Base-by-base conservation (phyloP, 106 monocot genomes). In the Agapanthus africanus region DNA sequence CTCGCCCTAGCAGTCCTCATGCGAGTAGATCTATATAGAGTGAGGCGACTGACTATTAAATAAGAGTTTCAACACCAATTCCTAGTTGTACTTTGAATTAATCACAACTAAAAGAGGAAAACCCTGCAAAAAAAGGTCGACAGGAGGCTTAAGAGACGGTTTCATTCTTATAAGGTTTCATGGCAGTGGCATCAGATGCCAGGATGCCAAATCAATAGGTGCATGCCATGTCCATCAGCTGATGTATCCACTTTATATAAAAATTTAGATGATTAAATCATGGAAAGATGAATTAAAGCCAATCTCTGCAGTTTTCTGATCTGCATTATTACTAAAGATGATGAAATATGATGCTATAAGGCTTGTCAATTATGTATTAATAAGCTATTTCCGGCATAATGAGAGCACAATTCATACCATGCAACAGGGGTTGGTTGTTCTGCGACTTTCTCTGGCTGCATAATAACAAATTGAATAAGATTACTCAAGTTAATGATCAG, bases 351-450 rank as follows among this genome's bases (percentile, higher is more conserved):
- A 15, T 7, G 6, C 16, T 19, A 47, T 59, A 59, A 59, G 57
- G 57, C 57, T 10, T 28, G 27, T n/a, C 57, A 0, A 8, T 61
- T 13, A 5, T 61, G 21, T 34, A 18, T 37, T 19, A 9, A 21
- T 23, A 38, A 7, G 9, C 7, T 18, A 66, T 27, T 15, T 15
- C 14, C 2, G 21, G 6, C 28, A 15, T 39, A 30, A 66, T 26
- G 26, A 19, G 49, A 50, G 18, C 31, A 34, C 34, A 59, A 46
- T 21, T 37, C 76, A 81, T 92, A 99, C 97, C 97, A 99, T 65
- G 86, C 80, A 74, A 90, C 70, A 70, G 97, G 86, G 70, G 76
- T 78, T 30, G 87, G 72, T 30, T 80, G 89, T 40, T 65, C 69
- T 67, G 76, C 39, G 40, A 62, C 72, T 63, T 82, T 91, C 46